A percentile compares a stretch with the other conserved stretches of the same genome.
These are phyloP conservation scores for Fusarium gaditjirri DNA, from an alignment of 2,329 filamentous ascomycete species.

Conservation along the genomic window DNA sequence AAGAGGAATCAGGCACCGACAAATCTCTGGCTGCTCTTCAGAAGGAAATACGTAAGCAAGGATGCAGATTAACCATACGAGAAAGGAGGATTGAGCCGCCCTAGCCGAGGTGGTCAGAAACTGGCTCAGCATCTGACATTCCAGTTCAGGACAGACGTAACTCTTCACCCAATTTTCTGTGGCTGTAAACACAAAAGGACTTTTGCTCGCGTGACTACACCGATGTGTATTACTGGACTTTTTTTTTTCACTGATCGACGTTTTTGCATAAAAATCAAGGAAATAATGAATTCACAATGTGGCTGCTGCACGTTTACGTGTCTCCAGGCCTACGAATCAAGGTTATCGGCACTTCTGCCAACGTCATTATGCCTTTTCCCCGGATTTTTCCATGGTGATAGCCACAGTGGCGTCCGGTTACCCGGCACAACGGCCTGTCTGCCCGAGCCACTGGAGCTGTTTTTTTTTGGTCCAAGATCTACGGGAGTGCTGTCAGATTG, in stretches of 20 bases:
- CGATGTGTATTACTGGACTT: background rate
- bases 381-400: background rate
- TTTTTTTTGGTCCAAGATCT: background rate
- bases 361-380: background rate
- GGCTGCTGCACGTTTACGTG: background rate
- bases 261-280: background rate
- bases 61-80: conserved; percentile 22
- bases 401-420: conserved; percentile 5
- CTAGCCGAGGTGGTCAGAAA: conserved; percentile 22
- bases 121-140: conserved; percentile 5
- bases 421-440: conserved; percentile 12
- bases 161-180: background rate
- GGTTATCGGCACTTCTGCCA: background rate
- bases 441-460: background rate
- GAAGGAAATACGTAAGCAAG: background rate
- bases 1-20: background rate
- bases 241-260: background rate
- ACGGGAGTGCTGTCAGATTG: background rate
- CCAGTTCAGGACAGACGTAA: background rate
- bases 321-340: background rate
- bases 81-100: conserved; percentile 19
- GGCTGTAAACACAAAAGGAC: background rate
- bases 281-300: background rate
- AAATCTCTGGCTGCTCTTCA: background rate
- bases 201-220: background rate